Evolutionary conservation across 192 early-diverging fungal genomes (phyloP).

Genomic region (Tieghemiomyces parasiticus): DNA sequence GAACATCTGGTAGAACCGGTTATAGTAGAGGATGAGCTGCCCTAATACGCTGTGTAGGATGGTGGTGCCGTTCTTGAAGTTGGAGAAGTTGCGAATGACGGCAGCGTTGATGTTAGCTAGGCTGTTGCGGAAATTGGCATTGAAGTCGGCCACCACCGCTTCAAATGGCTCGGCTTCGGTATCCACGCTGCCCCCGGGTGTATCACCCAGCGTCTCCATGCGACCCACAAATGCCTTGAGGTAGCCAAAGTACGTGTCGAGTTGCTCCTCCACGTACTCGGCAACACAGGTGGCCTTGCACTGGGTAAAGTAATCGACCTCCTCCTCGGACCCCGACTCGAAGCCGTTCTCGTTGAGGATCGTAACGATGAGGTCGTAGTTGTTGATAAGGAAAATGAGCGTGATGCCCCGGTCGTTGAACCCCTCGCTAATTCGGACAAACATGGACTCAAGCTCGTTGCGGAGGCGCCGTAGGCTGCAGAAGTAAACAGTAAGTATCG

Average conservation of each 20-base stretch:
- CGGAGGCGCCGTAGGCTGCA: conserved; percentile 49
- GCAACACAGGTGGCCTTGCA: conserved; percentile 28
- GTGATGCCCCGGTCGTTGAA: conserved; percentile 49
- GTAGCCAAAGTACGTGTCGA: conserved; percentile 63
- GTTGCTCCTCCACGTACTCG: conserved; percentile 80
- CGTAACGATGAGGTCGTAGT: conserved; percentile 73
- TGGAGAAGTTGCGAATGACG: conserved; percentile 84
- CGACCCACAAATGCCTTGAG: conserved; percentile 68
- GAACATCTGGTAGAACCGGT: conserved; percentile 64
- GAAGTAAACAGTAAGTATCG: conserved; percentile 1
- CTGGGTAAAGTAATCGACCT: conserved; percentile 26
- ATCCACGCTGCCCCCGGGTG: not conserved
- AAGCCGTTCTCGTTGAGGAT: conserved; percentile 51
- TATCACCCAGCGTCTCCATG: conserved; percentile 34
- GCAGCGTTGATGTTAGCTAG: conserved; percentile 66
- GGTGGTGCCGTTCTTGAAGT: conserved; percentile 88
- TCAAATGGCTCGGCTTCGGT: too few species aligned
- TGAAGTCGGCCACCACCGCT: conserved; percentile 55
- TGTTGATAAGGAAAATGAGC: conserved; percentile 86
- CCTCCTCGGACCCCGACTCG: conserved; percentile 22
- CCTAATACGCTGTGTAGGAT: conserved; percentile 80
- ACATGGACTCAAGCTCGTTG: conserved; percentile 58
- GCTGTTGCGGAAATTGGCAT: conserved; percentile 59
- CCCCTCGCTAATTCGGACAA: conserved; percentile 57
- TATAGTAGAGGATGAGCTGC: conserved; percentile 86